Evolutionary conservation across 345 rosid species (phyloP).

Genomic region (Euphorbia peplus): DNA sequence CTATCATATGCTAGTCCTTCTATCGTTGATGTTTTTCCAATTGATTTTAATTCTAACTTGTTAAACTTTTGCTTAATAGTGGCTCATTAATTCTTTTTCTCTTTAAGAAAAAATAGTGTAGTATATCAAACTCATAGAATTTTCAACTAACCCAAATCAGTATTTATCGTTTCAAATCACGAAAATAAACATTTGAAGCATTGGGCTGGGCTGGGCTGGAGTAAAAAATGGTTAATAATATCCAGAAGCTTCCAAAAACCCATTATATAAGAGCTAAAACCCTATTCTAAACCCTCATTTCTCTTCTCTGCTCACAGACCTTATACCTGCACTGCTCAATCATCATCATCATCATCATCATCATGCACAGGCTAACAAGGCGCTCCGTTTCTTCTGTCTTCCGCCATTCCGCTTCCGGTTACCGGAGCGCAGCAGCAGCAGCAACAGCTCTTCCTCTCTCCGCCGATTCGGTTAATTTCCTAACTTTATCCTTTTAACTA

Average conservation of each 20-base stretch:
- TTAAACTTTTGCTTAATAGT: too few relatives aligned
- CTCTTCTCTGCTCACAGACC: neutral
- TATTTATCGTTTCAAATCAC: too few relatives aligned
- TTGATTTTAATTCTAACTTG: too few relatives aligned
- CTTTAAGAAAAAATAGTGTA: too few relatives aligned
- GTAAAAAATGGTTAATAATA: neutral
- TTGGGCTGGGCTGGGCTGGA: neutral
- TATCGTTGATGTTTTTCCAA: too few relatives aligned
- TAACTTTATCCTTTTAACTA: slow-evolving; percentile 1
- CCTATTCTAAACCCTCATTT: slow-evolving; percentile 42
- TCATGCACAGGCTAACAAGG: slow-evolving; percentile 65
- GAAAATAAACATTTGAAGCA: too few relatives aligned
- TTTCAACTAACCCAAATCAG: too few relatives aligned
- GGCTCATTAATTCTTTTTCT: too few relatives aligned
- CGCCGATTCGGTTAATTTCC: slow-evolving; percentile 45
- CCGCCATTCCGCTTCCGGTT: slow-evolving; percentile 37
- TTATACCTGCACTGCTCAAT: too few relatives aligned
- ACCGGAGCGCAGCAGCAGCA: slow-evolving; percentile 35
- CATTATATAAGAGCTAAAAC: slow-evolving; percentile 6
- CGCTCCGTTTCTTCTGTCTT: slow-evolving; percentile 63
- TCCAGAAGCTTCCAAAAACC: slow-evolving; percentile 65
- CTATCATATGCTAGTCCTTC: too few relatives aligned
- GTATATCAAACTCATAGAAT: too few relatives aligned
- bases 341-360: too few relatives aligned
- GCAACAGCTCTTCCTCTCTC: slow-evolving; percentile 33